Percentiles rank a stretch among this genome's conserved stretches.
Conservation (phyloP, 2,329 filamentous ascomycete species). For the Diaporthe destruens region DNA sequence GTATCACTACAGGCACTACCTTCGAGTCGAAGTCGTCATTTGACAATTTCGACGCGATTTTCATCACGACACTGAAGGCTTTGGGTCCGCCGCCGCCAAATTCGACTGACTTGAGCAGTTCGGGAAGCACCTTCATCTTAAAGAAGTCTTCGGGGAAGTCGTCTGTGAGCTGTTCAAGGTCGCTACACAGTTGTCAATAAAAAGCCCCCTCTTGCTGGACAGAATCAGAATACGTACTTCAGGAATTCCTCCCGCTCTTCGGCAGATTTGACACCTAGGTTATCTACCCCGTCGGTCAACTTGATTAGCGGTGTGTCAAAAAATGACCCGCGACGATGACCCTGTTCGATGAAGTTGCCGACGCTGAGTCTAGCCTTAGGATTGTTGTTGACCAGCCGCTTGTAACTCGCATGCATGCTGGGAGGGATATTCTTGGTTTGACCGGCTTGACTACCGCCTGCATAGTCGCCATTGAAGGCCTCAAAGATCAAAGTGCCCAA, state of each 20-base stretch:
- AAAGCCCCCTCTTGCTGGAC: neutral
- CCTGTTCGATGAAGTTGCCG: constrained; percentile 90
- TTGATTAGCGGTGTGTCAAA: constrained; percentile 95
- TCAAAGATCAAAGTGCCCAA: constrained; percentile 89
- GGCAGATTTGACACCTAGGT: constrained; percentile 87
- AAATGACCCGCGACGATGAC: constrained; percentile 83
- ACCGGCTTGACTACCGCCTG: constrained; percentile 81
- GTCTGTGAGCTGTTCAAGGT: constrained; percentile 87
- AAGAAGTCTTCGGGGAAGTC: constrained; percentile 99
- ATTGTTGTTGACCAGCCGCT: constrained; percentile 87
- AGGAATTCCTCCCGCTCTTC: constrained; percentile 88
- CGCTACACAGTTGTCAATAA: constrained; percentile 60
- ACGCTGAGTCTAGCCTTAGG: constrained; percentile 90
- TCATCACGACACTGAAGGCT: constrained; percentile 88
- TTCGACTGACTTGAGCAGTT: constrained; percentile 98
- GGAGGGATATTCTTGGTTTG: constrained; percentile 89
- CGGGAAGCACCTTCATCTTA: constrained; percentile 95
- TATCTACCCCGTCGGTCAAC: constrained; percentile 92
- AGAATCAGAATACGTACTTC: constrained; percentile 58
- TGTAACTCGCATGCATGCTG: constrained; percentile 91
- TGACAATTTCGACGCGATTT: constrained; percentile 87
- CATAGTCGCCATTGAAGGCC: constrained; percentile 89
- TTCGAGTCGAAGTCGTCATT: constrained; percentile 90
- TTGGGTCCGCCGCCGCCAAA: constrained; percentile 96
- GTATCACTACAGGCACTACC: constrained; percentile 87